Base-by-base conservation (phyloP, 2,329 filamentous ascomycete species). In the Colletotrichum sp. region DNA sequence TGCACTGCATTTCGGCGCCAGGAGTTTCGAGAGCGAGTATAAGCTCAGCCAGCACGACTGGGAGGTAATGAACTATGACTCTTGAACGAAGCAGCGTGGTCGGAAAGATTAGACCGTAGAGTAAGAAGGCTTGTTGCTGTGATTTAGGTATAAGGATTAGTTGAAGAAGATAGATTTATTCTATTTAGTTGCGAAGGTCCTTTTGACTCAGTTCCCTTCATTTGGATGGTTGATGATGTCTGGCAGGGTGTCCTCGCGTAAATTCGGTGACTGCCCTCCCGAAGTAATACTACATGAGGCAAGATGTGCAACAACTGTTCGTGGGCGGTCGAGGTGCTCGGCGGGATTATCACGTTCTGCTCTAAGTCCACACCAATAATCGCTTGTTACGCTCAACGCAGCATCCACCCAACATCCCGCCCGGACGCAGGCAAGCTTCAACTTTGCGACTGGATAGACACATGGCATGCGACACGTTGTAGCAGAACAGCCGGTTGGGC, bases 201-300 rank as follows among this genome's bases (percentile, higher is more conserved):
- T 52, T 21, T 13, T 13, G n/a, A 52, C 0, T 6, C 5, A 49
- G 3, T 10, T n/a, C 39, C 5, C 0, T 12, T 21, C 44, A 7
- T 7, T n/a, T 4, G 18, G 6, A 49, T 0, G n/a, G n/a, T n/a
- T 6, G 5, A 21, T 13, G 10, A 49, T n/a, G 1, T 49, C 1
- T 21, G 44, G 0, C 5, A 49, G 18, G n/a, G 6, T 52, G 44
- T 13, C 10, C n/a, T 0, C 4, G 10, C 44, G n/a, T 49, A 2
- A 49, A 6, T 49, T 5, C 18, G 5, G 18, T 49, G 3, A 3
- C 39, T 49, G 39, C 18, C 9, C 5, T 21, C 9, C 18, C 18
- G 10, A 49, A 12, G 9, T n/a, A 4, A 21, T 13, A 49, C 18
- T 49, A 2, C 6, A n/a, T 4, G 9, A 49, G n/a, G n/a, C n/a